phyloP scores from a whole-genome alignment of 805 yeast genomes.

The Yamadazyma tumulicola region DNA sequence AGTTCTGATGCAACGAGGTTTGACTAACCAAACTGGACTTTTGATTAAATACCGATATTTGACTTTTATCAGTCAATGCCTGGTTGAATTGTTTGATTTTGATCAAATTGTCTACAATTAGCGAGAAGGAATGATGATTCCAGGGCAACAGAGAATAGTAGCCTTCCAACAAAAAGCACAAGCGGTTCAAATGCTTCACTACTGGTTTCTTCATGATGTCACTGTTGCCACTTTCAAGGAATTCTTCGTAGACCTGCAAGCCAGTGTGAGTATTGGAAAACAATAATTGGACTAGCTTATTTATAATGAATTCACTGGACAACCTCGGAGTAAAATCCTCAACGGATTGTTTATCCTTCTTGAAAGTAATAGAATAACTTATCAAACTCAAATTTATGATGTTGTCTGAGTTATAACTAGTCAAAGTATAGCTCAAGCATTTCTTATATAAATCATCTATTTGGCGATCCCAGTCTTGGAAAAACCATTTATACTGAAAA shows the following conservation, averaged over 20 bases:
- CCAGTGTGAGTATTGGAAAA: conserved; percentile 13
- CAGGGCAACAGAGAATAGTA: conserved; percentile 20
- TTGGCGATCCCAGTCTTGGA: conserved; percentile 32
- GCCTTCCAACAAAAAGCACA: conserved; percentile 45
- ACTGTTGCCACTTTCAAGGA: conserved; percentile 8
- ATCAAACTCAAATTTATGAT: conserved; percentile 29
- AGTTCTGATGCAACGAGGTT: conserved; percentile 15
- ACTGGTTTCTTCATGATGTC: conserved; percentile 31
- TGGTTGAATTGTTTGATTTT: conserved; percentile 29
- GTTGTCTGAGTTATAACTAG: conserved; percentile 19
- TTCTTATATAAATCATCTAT: conserved; percentile 25
- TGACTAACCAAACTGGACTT: conserved; percentile 10
- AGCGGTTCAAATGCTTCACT: conserved; percentile 44
- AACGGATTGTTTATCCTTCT: conserved; percentile 20
- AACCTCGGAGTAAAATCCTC: conserved; percentile 16
- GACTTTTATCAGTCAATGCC: conserved; percentile 13
- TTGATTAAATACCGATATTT: conserved; percentile 15
- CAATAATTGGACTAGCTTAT: conserved; percentile 18
- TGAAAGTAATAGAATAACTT: conserved; percentile 30
- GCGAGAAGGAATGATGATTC: conserved; percentile 12
- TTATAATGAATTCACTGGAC: conserved; percentile 17
- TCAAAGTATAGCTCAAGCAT: conserved; percentile 21
- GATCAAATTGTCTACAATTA: conserved; percentile 17
- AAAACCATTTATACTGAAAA: conserved; percentile 28
- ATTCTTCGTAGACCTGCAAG: conserved; percentile 14